Evolutionary conservation across 495 filamentous ascomycete species (phyloP).

Genomic region (Amniculicola lignicola): DNA sequence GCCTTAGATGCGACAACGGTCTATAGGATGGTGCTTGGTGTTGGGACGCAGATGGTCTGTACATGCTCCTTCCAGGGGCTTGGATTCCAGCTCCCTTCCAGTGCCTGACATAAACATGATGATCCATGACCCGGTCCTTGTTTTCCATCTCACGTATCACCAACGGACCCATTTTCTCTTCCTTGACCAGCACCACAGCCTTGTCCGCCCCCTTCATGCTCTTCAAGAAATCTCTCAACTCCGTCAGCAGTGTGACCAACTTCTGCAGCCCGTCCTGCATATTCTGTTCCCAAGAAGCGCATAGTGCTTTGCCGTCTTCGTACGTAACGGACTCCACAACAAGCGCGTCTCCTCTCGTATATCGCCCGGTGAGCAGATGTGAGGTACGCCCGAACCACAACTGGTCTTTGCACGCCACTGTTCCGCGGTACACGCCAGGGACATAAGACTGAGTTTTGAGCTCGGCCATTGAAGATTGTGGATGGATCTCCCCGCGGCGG

Average conservation of each 20-base stretch:
- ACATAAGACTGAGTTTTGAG: neutral
- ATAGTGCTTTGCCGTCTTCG: neutral
- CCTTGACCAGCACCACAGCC: neutral
- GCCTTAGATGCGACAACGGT: too few species aligned
- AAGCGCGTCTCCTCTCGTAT: neutral
- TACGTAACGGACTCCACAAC: neutral
- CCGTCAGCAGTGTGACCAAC: neutral
- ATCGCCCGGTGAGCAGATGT: neutral
- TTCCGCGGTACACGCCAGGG: neutral
- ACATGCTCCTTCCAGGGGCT: too few species aligned
- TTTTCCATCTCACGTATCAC: neutral
- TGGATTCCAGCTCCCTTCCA: too few species aligned
- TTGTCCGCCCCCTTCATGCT: neutral
- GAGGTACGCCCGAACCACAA: conserved; percentile 2
- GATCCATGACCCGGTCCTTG: neutral
- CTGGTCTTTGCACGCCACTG: neutral
- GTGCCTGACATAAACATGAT: neutral
- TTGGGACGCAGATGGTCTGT: too few species aligned
- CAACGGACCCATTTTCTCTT: neutral
- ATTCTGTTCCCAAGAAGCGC: neutral
- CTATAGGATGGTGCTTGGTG: too few species aligned
- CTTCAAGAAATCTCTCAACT: neutral
- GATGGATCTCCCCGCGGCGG: neutral
- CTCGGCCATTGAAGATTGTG: conserved; percentile 1
- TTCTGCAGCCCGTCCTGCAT: neutral